Evolutionary conservation across 352 stramenopile species (phyloP).

Genomic region (Hyaloperonospora brassicae): DNA sequence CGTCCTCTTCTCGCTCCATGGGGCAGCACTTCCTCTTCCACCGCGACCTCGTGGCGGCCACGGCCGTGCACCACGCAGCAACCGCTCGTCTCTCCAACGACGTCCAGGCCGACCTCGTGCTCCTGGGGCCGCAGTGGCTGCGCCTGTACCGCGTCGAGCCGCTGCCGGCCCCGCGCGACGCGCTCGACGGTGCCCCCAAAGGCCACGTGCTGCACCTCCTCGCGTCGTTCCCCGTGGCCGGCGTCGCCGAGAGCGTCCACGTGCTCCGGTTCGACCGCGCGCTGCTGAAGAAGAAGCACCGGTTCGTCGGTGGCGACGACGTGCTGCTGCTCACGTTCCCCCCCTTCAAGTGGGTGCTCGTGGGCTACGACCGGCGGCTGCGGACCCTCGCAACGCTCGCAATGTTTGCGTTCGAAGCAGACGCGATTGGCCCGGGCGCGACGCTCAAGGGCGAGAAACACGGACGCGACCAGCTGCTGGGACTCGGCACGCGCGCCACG

Average conservation of each 20-base stretch:
- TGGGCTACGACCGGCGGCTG: slow-evolving; percentile 57
- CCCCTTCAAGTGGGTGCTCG: slow-evolving; percentile 72
- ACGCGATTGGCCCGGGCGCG: slow-evolving; percentile 70
- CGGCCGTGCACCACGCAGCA: slow-evolving; percentile 65
- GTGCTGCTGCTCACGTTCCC: slow-evolving; percentile 73
- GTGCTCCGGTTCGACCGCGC: slow-evolving; percentile 63
- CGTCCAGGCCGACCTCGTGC: slow-evolving; percentile 56
- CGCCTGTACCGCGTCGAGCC: slow-evolving; percentile 79
- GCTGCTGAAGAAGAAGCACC: slow-evolving; percentile 57
- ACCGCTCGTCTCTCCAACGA: slow-evolving; percentile 65
- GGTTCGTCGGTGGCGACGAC: slow-evolving; percentile 63
- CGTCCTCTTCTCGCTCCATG: slow-evolving; percentile 23
- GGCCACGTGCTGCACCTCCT: slow-evolving; percentile 66
- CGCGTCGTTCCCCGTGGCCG: slow-evolving; percentile 61
- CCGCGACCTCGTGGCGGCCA: slow-evolving; percentile 70
- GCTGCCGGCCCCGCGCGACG: slow-evolving; percentile 15
- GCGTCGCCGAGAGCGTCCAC: slow-evolving; percentile 60
- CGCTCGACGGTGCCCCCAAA: slow-evolving; percentile 18
- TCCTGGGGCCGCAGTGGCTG: slow-evolving; percentile 63
- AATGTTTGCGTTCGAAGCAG: slow-evolving; percentile 76
- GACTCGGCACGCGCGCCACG: slow-evolving; percentile 41
- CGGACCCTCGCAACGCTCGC: slow-evolving; percentile 50
- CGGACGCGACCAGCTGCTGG: slow-evolving; percentile 64
- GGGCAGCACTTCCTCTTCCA: slow-evolving; percentile 83
- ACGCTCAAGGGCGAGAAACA: slow-evolving; percentile 77